Conservation (phyloP, 441 rosid genomes). For the Gossypium davidsonii region DNA sequence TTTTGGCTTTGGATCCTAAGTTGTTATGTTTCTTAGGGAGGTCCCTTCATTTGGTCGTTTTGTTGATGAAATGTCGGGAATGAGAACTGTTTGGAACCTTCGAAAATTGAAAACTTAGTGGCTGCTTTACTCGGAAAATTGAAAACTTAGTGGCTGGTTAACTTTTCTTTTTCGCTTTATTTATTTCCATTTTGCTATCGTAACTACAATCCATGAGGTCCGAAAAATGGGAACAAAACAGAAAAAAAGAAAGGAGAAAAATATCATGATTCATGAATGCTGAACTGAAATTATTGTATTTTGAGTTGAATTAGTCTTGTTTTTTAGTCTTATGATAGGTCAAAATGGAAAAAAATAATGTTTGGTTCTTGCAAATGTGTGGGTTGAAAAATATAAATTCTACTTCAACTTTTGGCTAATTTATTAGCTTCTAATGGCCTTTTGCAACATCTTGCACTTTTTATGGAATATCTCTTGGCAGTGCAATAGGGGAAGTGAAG, state of each 20-base stretch:
- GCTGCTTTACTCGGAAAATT: not conserved
- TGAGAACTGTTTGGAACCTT: conserved; percentile 5
- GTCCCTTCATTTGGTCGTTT: not conserved
- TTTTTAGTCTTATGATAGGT: not conserved
- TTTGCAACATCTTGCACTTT: not conserved
- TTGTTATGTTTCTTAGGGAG: not conserved
- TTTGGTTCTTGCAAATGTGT: not conserved
- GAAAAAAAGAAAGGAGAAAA: not conserved
- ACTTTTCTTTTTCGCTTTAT: not conserved
- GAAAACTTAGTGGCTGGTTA: not conserved
- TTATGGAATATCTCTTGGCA: not conserved
- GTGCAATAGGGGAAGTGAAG: not conserved
- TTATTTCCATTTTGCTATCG: not conserved
- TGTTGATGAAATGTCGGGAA: conserved; percentile 7
- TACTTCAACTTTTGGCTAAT: not conserved
- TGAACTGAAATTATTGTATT: not conserved
- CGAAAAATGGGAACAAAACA: not conserved
- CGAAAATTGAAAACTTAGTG: conserved; percentile 10
- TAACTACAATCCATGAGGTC: not conserved
- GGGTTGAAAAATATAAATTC: not conserved
- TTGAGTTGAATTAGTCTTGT: not conserved
- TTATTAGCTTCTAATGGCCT: not conserved
- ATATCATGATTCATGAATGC: not conserved
- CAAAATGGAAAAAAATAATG: not conserved
- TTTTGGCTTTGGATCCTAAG: conserved; percentile 11